Conservation (phyloP, 176 grass and related monocot species). For the Zea mays region DNA sequence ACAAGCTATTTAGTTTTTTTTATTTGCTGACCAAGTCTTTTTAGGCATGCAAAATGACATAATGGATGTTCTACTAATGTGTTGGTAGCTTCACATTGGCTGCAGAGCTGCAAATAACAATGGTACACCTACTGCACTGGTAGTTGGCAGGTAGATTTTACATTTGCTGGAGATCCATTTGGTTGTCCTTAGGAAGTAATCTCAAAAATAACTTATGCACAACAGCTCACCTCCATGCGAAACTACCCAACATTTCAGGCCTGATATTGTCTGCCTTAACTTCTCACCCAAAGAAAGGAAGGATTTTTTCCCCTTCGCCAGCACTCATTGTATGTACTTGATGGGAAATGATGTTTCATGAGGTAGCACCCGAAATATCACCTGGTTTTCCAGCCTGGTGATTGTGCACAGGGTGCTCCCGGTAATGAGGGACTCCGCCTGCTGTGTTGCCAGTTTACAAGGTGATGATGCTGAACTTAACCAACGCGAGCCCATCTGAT, state of each 20-base stretch:
- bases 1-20: slow-evolving; percentile 7
- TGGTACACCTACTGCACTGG: slow-evolving; percentile 10
- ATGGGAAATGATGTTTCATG: neutral
- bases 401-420: neutral
- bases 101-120: neutral
- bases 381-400: neutral
- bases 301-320: neutral
- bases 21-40: neutral
- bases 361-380: neutral
- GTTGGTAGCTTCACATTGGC: neutral
- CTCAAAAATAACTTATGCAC: neutral
- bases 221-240: neutral
- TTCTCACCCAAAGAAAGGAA: neutral
- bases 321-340: neutral
- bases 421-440: neutral
- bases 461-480: neutral
- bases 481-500: neutral
- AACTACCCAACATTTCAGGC: neutral
- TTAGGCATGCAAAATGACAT: slow-evolving; percentile 20
- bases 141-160: neutral
- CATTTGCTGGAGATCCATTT: neutral
- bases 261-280: neutral
- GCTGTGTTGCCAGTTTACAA: neutral
- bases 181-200: neutral
- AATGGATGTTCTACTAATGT: slow-evolving; percentile 16